Conservation (phyloP, 2,329 filamentous ascomycete species). For the Diplodia scrobiculata region DNA sequence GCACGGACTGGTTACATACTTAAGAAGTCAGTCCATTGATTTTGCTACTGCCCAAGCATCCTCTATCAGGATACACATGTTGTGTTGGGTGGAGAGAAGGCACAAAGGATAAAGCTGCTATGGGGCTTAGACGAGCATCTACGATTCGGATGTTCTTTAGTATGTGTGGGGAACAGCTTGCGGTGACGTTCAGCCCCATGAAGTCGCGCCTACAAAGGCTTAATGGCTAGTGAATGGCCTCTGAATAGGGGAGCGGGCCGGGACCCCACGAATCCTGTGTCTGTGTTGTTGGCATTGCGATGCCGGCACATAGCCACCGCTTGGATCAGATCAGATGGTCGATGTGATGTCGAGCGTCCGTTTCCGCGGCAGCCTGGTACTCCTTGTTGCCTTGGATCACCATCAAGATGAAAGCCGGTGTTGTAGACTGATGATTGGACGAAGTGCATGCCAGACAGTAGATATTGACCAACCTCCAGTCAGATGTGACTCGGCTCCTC, state of each 20-base stretch:
- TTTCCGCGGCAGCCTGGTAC: neutral
- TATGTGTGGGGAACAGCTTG: neutral
- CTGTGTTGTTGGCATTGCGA: neutral
- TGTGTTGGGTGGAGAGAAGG: neutral
- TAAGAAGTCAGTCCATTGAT: neutral
- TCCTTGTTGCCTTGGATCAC: neutral
- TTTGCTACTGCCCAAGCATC: neutral
- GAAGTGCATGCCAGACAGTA: too few species aligned
- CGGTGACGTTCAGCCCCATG: neutral
- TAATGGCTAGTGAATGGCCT: neutral
- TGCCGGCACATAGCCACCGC: neutral
- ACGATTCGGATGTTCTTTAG: neutral
- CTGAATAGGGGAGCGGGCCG: neutral
- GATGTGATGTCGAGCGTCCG: neutral
- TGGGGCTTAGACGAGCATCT: neutral
- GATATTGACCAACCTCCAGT: too few species aligned
- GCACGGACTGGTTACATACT: neutral
- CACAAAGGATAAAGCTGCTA: neutral
- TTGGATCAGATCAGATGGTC: neutral
- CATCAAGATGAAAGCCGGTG: too few species aligned
- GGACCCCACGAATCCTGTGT: neutral
- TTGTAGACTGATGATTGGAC: neutral
- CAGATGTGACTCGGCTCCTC: neutral
- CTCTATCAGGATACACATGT: neutral
- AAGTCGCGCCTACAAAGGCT: neutral